Conservation (phyloP, 345 rosid genomes). For the Stellera chamaejasme region DNA sequence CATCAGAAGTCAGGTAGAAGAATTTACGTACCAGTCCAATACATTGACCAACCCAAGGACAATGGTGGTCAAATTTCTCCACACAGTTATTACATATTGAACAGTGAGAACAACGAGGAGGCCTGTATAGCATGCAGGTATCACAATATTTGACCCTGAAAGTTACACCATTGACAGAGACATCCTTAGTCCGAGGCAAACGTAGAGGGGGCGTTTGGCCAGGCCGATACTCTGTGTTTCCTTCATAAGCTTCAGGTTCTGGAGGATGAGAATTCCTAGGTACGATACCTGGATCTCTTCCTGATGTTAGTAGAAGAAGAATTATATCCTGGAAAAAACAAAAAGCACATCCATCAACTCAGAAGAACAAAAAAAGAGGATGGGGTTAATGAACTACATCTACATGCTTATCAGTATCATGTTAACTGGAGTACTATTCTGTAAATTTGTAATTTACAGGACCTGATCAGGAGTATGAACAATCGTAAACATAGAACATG, state of each 20-base stretch:
- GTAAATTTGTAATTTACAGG: slow-evolving; percentile 2
- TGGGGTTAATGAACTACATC: background rate
- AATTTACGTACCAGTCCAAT: slow-evolving; percentile 68
- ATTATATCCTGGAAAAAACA: slow-evolving; percentile 50
- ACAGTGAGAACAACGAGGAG: slow-evolving; percentile 99
- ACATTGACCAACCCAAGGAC: slow-evolving; percentile 99
- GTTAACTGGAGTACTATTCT: slow-evolving; percentile 1
- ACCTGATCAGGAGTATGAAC: background rate
- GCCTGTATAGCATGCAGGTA: slow-evolving; percentile 90
- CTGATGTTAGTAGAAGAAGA: slow-evolving; percentile 75
- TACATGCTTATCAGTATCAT: background rate
- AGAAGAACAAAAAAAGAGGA: slow-evolving; percentile 2
- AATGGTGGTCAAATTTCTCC: slow-evolving; percentile 94
- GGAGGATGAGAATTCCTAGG: slow-evolving; percentile 77
- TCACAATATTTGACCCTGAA: slow-evolving; percentile 89
- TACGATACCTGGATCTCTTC: slow-evolving; percentile 93
- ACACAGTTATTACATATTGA: slow-evolving; percentile 96
- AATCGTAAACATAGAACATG: background rate
- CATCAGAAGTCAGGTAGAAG: slow-evolving; percentile 3
- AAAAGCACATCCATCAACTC: slow-evolving; percentile 17
- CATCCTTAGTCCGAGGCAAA: slow-evolving; percentile 59
- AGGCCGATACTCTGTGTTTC: slow-evolving; percentile 25
- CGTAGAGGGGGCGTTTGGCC: slow-evolving; percentile 50
- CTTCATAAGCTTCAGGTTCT: slow-evolving; percentile 47
- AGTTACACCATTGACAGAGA: slow-evolving; percentile 55